Evolutionary conservation across 768 basidiomycete species (phyloP).

Genomic region (Cystofilobasidium macerans): DNA sequence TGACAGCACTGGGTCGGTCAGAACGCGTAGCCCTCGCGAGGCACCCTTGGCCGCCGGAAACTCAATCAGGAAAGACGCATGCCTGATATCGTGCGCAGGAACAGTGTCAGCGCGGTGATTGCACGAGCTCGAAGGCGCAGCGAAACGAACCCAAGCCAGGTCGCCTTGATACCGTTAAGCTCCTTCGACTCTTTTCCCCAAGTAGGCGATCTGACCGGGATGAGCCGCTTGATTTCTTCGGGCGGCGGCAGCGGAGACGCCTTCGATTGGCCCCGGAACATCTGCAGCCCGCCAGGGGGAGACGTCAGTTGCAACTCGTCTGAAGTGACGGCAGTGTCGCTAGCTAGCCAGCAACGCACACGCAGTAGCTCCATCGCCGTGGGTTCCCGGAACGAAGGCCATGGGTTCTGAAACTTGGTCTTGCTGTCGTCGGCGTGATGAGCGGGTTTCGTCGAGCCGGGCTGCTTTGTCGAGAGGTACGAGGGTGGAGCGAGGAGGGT

Average conservation of each 20-base stretch:
- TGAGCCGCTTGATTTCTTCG: conserved; percentile 9
- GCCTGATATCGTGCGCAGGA: conserved; percentile 27
- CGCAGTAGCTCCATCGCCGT: neutral
- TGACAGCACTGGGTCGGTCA: conserved; percentile 48
- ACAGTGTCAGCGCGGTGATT: too few relatives aligned
- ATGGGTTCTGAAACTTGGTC: conserved; percentile 27
- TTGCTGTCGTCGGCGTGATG: conserved; percentile 4
- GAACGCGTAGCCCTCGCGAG: conserved; percentile 43
- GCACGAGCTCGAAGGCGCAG: neutral
- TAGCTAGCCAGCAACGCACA: too few relatives aligned
- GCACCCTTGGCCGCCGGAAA: conserved; percentile 40
- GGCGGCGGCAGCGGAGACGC: conserved; percentile 7
- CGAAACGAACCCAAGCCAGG: conserved; percentile 43
- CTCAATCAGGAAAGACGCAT: conserved; percentile 50
- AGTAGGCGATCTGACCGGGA: conserved; percentile 25
- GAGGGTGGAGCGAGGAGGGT: neutral
- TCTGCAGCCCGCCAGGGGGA: neutral
- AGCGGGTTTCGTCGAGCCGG: neutral
- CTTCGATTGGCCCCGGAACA: neutral
- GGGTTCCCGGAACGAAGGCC: conserved; percentile 15
- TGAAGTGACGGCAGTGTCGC: neutral
- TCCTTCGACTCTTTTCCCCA: conserved; percentile 19
- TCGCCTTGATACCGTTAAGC: conserved; percentile 41
- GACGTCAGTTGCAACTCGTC: neutral
- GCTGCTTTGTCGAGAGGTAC: neutral